These are phyloP conservation scores for Tolypocladium album DNA, from an alignment of 2,329 filamentous ascomycete species.

Conservation along the genomic window DNA sequence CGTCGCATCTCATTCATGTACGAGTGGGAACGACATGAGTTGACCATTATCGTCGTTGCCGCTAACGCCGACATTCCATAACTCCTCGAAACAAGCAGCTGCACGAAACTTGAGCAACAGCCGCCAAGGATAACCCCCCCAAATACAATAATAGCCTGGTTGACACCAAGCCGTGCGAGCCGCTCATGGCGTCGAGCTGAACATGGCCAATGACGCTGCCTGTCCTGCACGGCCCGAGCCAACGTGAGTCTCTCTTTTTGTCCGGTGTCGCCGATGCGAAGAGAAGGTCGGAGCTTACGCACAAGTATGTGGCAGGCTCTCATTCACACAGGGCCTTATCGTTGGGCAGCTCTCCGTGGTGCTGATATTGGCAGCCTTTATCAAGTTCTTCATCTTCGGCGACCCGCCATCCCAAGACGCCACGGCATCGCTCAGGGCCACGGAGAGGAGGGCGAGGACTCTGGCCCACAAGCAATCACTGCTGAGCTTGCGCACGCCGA, in stretches of 20 bases:
- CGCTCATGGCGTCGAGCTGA: background rate
- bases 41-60: background rate
- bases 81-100: background rate
- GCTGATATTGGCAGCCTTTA: slow-evolving; percentile 83
- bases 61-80: background rate
- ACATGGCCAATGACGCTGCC: slow-evolving; percentile 27
- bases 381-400: slow-evolving; percentile 99
- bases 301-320: slow-evolving; percentile 43
- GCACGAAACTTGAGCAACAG: background rate
- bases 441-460: slow-evolving; percentile 61
- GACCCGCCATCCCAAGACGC: slow-evolving; percentile 79
- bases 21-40: background rate
- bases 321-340: slow-evolving; percentile 88
- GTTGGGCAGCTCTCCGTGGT: slow-evolving; percentile 90
- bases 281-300: background rate
- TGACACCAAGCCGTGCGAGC: background rate
- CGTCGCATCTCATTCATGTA: background rate
- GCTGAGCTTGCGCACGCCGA: slow-evolving; percentile 46
- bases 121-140: background rate
- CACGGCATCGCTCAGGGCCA: slow-evolving; percentile 64
- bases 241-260: slow-evolving; percentile 24
- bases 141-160: background rate
- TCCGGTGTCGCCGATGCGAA: background rate
- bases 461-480: slow-evolving; percentile 68
- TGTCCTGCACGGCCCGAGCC: slow-evolving; percentile 33